Base-by-base conservation (phyloP, 108 stramenopile genomes). In the Pseudonitzschia pungens region DNA sequence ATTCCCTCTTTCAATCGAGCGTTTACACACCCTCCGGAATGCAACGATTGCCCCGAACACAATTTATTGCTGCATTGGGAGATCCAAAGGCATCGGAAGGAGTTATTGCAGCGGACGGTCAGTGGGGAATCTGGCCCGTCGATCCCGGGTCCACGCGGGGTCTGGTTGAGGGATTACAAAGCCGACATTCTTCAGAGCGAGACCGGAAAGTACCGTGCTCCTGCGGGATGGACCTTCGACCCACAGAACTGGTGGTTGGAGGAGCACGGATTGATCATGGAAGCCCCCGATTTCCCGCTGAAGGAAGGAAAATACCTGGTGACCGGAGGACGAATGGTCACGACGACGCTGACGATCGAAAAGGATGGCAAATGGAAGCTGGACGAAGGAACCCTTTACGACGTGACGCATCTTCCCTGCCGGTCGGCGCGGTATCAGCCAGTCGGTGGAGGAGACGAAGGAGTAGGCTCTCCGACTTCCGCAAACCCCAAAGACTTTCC, bases 91-190 rank as follows among this genome's bases (percentile, higher is more conserved):
- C 91, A 10, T 69, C 70, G 27, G 44, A 64, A 15, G 93, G 93
- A 20, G 11, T 6, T 14, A 33, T 40, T 16, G 80, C 59, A 10
- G 83, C 78, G 27, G 85, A 86, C 16, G 73, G 86, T 28, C 33
- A 85, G 10, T 94, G 93, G 93, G 89, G 90, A 42, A 28, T 92
- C 1, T 94, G 93, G 93, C 67, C 72, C 20, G 78, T 81, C n/a
- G 93, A 94, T 79, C 93, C n/a, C 93, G 14, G 90, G 93, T 52
- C 93, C 93, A 28, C 84, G 93, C 1, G 93, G 93, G 12, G 89
- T 92, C 12, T 92, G 81, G 69, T 70, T 94, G 41, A 66, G 43
- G 40, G 80, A 90, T 41, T 94, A 87, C 76, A 80, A 90, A 8
- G 53, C 65, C 15, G 67, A 81, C n/a, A 63, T 52, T 24, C 50